A percentile compares a stretch with the other conserved stretches of the same genome.
Conservation (phyloP, 176 grass and related monocot genomes). For the Calamus simplicifolius region DNA sequence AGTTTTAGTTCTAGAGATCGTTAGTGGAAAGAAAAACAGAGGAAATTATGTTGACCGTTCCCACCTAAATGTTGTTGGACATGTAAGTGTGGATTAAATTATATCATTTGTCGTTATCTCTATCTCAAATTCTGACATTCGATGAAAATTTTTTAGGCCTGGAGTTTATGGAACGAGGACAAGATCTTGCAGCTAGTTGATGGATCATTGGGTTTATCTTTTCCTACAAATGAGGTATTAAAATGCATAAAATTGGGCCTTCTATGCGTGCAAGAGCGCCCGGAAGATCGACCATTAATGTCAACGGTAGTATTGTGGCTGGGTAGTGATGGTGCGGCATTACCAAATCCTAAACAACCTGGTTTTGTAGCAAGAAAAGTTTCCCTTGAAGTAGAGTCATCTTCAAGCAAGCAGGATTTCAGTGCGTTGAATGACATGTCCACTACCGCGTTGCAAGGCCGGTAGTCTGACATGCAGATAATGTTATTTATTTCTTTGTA, state of each 20-base stretch:
- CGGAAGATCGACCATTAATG: conserved; percentile 53
- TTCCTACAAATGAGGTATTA: conserved; percentile 33
- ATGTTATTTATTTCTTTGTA: too few relatives aligned
- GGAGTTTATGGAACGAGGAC: conserved; percentile 56
- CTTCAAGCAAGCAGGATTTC: conserved; percentile 42
- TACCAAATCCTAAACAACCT: conserved; percentile 54
- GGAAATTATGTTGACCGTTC: conserved; percentile 33
- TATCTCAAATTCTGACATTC: background rate
- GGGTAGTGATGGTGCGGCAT: conserved; percentile 21
- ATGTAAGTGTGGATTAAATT: conserved; percentile 28
- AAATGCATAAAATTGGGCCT: conserved; percentile 46
- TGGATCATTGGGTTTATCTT: conserved; percentile 34
- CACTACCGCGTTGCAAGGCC: conserved; percentile 44
- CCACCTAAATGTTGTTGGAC: conserved; percentile 49
- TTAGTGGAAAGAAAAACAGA: conserved; percentile 59
- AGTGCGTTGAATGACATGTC: conserved; percentile 24
- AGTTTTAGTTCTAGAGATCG: conserved; percentile 54
- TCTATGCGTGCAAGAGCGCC: conserved; percentile 51
- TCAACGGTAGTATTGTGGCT: conserved; percentile 51
- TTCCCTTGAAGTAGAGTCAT: conserved; percentile 32
- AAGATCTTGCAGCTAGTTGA: conserved; percentile 40
- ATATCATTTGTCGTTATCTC: too few relatives aligned
- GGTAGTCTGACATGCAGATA: conserved; percentile 10
- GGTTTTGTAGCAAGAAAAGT: conserved; percentile 46
- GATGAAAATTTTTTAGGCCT: conserved; percentile 26